phyloP scores from a whole-genome alignment of 345 rosid genomes.

The Aegle marmelos region DNA sequence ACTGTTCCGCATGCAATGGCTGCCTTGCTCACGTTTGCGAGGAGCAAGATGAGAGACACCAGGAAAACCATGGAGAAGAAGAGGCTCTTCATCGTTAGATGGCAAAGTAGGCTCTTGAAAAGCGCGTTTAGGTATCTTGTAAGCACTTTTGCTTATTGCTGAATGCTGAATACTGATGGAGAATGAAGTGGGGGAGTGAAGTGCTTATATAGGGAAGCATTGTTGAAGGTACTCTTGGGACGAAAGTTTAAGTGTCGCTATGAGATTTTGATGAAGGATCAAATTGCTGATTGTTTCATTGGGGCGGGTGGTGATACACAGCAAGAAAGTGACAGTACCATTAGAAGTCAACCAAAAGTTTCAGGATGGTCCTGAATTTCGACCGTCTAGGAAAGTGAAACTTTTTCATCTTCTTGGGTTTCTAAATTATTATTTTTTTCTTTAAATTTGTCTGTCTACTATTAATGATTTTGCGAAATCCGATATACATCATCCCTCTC shows the following conservation, averaged over 20 bases:
- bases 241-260: neutral
- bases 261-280: neutral
- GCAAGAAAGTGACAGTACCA: neutral
- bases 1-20: slow-evolving; percentile 21
- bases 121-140: neutral
- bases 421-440: no score
- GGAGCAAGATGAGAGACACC: slow-evolving; percentile 19
- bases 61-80: slow-evolving; percentile 7
- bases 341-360: neutral
- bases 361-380: neutral
- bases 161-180: neutral
- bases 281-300: neutral
- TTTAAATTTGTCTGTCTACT: no score
- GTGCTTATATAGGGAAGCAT: slow-evolving; percentile 6
- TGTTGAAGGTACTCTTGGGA: neutral
- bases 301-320: neutral
- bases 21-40: slow-evolving; percentile 10
- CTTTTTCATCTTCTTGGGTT: neutral
- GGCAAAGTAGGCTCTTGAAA: neutral
- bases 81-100: slow-evolving; percentile 16
- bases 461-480: no score
- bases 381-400: neutral
- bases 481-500: no score
- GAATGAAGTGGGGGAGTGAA: neutral
- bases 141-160: neutral